Conservation (phyloP, 2,329 filamentous ascomycete genomes). For the Apiospora sp. region DNA sequence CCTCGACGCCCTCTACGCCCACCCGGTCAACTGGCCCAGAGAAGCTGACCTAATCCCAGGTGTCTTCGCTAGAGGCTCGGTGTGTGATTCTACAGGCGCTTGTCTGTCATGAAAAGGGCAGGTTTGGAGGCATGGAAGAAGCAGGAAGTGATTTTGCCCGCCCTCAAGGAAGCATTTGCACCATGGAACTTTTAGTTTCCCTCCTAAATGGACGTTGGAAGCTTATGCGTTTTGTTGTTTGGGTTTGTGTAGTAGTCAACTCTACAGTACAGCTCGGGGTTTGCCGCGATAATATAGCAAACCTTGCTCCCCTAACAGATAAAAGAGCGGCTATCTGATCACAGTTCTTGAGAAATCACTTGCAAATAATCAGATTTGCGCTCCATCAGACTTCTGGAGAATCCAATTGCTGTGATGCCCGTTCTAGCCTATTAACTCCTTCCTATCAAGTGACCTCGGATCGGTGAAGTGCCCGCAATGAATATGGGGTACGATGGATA, state of each 20-base stretch:
- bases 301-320: no score
- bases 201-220: not conserved
- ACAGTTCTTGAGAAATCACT: no score
- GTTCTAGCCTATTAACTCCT: not conserved
- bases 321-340: no score
- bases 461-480: not conserved
- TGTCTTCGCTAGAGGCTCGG: not conserved
- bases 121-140: not conserved
- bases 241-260: no score
- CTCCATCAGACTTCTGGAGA: not conserved
- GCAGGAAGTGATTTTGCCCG: not conserved
- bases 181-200: not conserved
- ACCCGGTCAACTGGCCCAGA: not conserved
- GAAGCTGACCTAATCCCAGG: not conserved
- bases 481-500: not conserved
- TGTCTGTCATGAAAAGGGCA: not conserved
- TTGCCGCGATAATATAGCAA: no score
- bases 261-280: no score
- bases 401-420: not conserved
- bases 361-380: no score
- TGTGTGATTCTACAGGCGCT: not conserved
- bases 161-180: not conserved
- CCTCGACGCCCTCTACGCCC: not conserved
- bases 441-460: not conserved
- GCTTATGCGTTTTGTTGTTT: no score